Evolutionary conservation across 1,284 basidiomycete genomes (phyloP).

Genomic region (Golubevia pallescens): DNA sequence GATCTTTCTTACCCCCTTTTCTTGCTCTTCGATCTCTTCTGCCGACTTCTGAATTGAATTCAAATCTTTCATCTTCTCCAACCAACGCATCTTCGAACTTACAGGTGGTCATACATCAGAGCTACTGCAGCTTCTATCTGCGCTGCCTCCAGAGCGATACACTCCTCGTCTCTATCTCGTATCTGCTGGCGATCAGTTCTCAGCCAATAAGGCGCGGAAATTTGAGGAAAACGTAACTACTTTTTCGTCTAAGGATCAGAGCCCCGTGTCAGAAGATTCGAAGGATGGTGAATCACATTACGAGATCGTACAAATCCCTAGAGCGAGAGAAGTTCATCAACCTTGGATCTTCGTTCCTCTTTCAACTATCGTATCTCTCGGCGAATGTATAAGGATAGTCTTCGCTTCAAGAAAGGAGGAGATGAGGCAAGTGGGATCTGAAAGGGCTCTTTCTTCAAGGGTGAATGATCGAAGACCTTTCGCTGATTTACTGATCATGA

Average conservation of each 20-base stretch:
- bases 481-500: conserved; percentile 82
- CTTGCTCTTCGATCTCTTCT: too few relatives aligned
- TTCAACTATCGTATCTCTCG: too few relatives aligned
- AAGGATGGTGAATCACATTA: neutral
- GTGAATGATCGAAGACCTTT: conserved; percentile 57
- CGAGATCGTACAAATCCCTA: conserved; percentile 13
- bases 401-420: too few relatives aligned
- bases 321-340: conserved; percentile 73
- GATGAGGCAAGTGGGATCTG: too few relatives aligned
- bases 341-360: neutral
- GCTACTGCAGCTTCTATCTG: conserved; percentile 77
- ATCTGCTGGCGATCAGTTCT: conserved; percentile 81
- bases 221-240: conserved; percentile 71
- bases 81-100: too few relatives aligned
- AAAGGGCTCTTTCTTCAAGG: neutral
- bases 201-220: conserved; percentile 73
- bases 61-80: too few relatives aligned
- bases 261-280: too few relatives aligned
- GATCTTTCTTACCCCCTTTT: too few relatives aligned
- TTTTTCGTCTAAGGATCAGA: neutral
- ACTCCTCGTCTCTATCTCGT: conserved; percentile 80
- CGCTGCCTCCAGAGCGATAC: conserved; percentile 79
- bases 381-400: too few relatives aligned
- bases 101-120: conserved; percentile 96
- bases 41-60: too few relatives aligned